A percentile compares a stretch with the other conserved stretches of the same genome.
Evolutionary conservation across 768 basidiomycete species (phyloP).

Genomic region (Tephrocybe sp.): DNA sequence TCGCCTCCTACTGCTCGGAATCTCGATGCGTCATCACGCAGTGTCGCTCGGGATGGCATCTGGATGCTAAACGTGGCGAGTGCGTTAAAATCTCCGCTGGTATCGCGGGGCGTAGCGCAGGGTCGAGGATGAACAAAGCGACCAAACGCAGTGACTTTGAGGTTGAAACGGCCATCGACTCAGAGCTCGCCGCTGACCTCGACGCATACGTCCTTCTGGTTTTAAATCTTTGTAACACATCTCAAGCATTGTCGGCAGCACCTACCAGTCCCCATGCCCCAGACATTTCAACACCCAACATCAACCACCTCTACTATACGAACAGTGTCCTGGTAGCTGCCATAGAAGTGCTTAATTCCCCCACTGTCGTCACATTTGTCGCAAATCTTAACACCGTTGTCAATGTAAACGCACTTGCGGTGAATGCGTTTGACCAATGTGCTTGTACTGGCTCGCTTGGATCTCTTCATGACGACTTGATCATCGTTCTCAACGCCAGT

Average conservation of each 20-base stretch:
- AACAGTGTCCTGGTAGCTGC: conserved; percentile 20
- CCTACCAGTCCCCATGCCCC: background rate
- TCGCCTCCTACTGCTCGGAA: conserved; percentile 22
- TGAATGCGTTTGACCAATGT: conserved; percentile 19
- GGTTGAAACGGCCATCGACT: conserved; percentile 13
- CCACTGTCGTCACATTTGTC: conserved; percentile 18
- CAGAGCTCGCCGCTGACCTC: conserved; percentile 18
- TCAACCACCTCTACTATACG: conserved; percentile 19
- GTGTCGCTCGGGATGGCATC: conserved; percentile 29
- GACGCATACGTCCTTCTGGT: conserved; percentile 21
- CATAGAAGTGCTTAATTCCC: conserved; percentile 20
- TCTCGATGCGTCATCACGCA: conserved; percentile 27
- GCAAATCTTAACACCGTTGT: conserved; percentile 21
- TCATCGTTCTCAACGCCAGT: conserved; percentile 17
- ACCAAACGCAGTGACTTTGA: conserved; percentile 5
- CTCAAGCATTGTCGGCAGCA: conserved; percentile 1
- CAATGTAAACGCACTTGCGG: conserved; percentile 18
- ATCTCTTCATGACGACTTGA: conserved; percentile 13
- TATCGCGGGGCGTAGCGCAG: conserved; percentile 6
- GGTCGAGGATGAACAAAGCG: conserved; percentile 21
- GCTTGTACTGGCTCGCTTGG: conserved; percentile 19
- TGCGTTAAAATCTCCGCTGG: conserved; percentile 19
- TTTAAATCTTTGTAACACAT: conserved; percentile 15
- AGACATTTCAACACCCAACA: conserved; percentile 3
- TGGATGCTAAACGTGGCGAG: conserved; percentile 15